Base-by-base conservation (phyloP, 164 flowering plant species). In the Buxus sempervirens region DNA sequence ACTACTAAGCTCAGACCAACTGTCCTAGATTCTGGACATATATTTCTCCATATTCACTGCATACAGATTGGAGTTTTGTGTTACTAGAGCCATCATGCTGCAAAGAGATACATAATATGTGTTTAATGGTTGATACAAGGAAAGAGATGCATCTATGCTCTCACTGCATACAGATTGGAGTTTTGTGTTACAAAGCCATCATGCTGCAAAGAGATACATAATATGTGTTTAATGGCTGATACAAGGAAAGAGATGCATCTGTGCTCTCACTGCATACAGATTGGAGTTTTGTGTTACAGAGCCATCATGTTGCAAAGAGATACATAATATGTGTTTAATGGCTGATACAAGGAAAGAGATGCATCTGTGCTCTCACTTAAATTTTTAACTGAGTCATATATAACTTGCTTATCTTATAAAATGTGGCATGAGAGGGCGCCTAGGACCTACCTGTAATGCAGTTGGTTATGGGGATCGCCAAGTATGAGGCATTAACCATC, bases 361-460 rank as follows among this genome's bases (percentile, higher is more conserved):
- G 13, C 51, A 45, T 45, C 51, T 45, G 12, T 45, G 10, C 1
- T 57, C 22, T 6, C 24, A 16, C n/a, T 57, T 56, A 42, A 32
- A 32, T 32, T 7, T 57, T 45, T 24, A 58, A 58, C 51, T 45
- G 38, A 64, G 51, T 45, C n/a, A 19, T 25, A 32, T 32, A n/a
- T n/a, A n/a, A n/a, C 38, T 25, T 10, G 62, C 20, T 55, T 63
- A 22, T 64, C 75, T 72, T 92, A 93, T 90, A 10, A 82, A 81
- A 76, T 90, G 96, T 86, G 96, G 91, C 28, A 84, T 82, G 89
- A 84, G 93, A 82, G 93, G 92, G 21, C 87, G 85, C 73, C 75
- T 88, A 2, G 96, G 96, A 67, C 96, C 96, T 1, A 93, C 90
- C 0, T 88, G 96, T 70, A 90, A 90, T 73, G 90, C 96, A 12